phyloP scores from a whole-genome alignment of 208 protist species.

The Acanthamoeba polyphaga region DNA sequence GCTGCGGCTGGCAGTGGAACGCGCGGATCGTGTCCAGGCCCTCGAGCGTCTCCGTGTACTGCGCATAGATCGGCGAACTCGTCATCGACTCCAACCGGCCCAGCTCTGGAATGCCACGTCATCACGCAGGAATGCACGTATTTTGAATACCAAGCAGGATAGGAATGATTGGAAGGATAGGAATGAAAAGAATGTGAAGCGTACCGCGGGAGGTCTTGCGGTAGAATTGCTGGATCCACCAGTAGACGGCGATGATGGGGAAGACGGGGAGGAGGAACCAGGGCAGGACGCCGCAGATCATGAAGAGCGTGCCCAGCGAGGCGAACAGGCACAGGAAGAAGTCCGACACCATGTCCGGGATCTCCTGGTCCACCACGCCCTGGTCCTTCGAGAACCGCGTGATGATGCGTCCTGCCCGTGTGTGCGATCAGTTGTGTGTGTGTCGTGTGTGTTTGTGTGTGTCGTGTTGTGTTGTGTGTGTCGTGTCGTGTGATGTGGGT shows the following conservation, averaged over 20 bases:
- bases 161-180: no score
- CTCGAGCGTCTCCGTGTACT: constrained; percentile 89
- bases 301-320: neutral
- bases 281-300: constrained; percentile 53
- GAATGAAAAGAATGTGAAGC: neutral
- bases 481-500: neutral
- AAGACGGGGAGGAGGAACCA: constrained; percentile 58
- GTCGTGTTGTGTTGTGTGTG: no score
- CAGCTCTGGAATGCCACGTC: constrained; percentile 81
- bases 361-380: constrained; percentile 88
- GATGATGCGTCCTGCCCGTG: constrained; percentile 93
- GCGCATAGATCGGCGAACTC: constrained; percentile 89
- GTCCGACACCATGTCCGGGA: constrained; percentile 1
- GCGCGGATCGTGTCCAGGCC: constrained; percentile 90
- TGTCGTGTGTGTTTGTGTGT: no score
- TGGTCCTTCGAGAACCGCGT: constrained; percentile 97
- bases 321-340: constrained; percentile 1
- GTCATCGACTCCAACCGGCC: constrained; percentile 90
- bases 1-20: constrained; percentile 76
- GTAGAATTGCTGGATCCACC: constrained; percentile 60
- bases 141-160: no score
- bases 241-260: constrained; percentile 76
- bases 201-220: neutral
- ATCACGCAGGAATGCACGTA: neutral
- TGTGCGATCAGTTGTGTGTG: neutral